Evolutionary conservation across 2,329 filamentous ascomycete species (phyloP), one percentile per base, ranked within the genome.

Genomic region (Drechslerella coelobrocha): DNA sequence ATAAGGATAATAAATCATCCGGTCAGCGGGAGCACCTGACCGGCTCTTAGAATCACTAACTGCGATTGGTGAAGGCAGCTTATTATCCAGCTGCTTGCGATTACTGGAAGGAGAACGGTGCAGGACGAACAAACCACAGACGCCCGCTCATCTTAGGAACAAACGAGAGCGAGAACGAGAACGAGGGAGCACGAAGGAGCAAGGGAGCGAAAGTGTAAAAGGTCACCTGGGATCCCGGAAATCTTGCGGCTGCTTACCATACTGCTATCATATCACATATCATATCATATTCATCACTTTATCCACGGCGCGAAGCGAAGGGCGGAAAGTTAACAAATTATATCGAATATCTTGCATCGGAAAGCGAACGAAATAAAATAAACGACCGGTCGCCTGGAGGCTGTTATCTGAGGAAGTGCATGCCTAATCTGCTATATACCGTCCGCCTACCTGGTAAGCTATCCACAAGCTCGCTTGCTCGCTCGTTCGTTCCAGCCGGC

Each of bases 21-120:
- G 57, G 52, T 34, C 55, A 37, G 54, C 62, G 54, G 56, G 51
- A 69, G 41, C 48, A 59, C 26, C 54, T 41, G 51, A 62, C 65
- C 24, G 41, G 14, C 9, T 29, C 27, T 43, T 68, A 10, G 34
- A 48, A 48, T 23, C 65, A n/a, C 65, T 48, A 34, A 7, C 65
- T 69, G 65, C 65, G 57, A 69, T 69, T 69, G 65, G 65, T 27
- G 57, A 43, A 43, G 26, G 39, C 50, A 55, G 48, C 41, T 29
- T 31, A 45, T 50, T 48, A 48, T 47, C 45, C 29, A 53, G 47
- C 43, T 68, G 63, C 55, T 61, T 69, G 52, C 57, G 57, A 59
- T 56, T 69, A 62, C 65, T 69, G 57, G 65, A 69, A 69, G 65
- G 45, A 69, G 57, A 57, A 61, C 41, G 39, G 29, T 54, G 65